Base-by-base conservation (phyloP, 352 stramenopile species). In the Phytophthora pisi region DNA sequence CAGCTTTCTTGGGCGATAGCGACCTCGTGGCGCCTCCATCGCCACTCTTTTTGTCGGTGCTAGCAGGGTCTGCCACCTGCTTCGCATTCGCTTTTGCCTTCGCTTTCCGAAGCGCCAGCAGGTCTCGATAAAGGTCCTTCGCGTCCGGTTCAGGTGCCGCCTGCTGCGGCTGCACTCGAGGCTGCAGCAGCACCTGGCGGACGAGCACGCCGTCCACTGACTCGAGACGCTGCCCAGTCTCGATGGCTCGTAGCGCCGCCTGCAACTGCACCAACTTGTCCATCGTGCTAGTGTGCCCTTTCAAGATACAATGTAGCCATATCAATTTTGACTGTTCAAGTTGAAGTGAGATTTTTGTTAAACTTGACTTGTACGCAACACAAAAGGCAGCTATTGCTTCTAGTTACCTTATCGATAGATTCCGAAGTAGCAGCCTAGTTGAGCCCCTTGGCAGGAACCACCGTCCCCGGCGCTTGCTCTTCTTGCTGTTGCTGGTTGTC, bases 191-290 rank as follows among this genome's bases (percentile, higher is more conserved):
- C 23, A 88, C 72, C 28, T 88, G 72, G 26, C 64, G 80, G 3
- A 91, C 61, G 7, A 91, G 64, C n/a, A 91, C 63, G 6, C 57
- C 50, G 49, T 91, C 79, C 28, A 91, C 69, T 1, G 53, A 60
- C 56, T 85, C 79, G 31, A 91, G 70, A 0, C 75, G 72, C 13
- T 78, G 57, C 18, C 82, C 82, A 4, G 60, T 77, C 52, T 91
- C 82, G n/a, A 89, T 91, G 7, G 71, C 75, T 10, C 77, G 80
- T 57, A 91, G 70, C 49, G 75, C 68, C 38, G 51, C 56, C 63
- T 89, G 80, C 40, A 91, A 64, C 46, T 79, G 74, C n/a, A 57
- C 55, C 9, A 87, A 56, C 42, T 72, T 71, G 31, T 74, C 61
- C 67, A 74, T 74, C 51, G 31, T 51, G 26, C 30, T 30, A 51